Evolutionary conservation across 2,329 filamentous ascomycete species (phyloP).

Genomic region (Fusarium mexicanum): DNA sequence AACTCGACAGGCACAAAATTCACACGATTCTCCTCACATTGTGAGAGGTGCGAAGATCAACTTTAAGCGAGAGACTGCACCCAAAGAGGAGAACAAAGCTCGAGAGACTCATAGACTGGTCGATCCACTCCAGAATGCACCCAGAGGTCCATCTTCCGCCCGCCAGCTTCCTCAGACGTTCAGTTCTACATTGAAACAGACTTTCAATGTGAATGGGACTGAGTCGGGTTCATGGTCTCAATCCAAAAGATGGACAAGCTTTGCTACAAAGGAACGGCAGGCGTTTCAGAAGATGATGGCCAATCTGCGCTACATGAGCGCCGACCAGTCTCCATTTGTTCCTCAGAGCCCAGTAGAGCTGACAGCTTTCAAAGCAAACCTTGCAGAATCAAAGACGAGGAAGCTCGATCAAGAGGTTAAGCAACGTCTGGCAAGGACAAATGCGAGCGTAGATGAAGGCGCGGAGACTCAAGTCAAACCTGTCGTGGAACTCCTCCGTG

Average conservation of each 20-base stretch:
- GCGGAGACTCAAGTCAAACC: background rate
- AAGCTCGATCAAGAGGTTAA: conserved; percentile 41
- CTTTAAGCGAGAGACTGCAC: background rate
- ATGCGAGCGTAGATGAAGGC: conserved; percentile 18
- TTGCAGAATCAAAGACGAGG: conserved; percentile 41
- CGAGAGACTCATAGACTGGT: background rate
- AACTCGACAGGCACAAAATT: conserved; percentile 24
- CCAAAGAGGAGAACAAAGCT: background rate
- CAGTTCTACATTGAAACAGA: conserved; percentile 12
- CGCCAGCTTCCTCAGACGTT: conserved; percentile 11
- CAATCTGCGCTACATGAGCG: conserved; percentile 50
- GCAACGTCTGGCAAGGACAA: conserved; percentile 34
- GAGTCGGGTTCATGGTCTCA: conserved; percentile 50
- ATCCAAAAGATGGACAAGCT: conserved; percentile 53
- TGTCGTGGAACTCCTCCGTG: conserved; percentile 39
- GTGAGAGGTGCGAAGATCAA: background rate
- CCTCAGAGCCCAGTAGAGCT: conserved; percentile 50
- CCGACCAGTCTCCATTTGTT: conserved; percentile 50
- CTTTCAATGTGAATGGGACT: background rate
- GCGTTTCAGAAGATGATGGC: conserved; percentile 49
- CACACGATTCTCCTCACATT: background rate
- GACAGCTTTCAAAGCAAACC: conserved; percentile 45
- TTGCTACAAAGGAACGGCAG: conserved; percentile 46
- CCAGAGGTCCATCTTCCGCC: conserved; percentile 14
- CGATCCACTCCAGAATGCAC: conserved; percentile 13